Evolutionary conservation across 1,284 basidiomycete genomes (phyloP).

Genomic region (Cryptococcus amylolentus): DNA sequence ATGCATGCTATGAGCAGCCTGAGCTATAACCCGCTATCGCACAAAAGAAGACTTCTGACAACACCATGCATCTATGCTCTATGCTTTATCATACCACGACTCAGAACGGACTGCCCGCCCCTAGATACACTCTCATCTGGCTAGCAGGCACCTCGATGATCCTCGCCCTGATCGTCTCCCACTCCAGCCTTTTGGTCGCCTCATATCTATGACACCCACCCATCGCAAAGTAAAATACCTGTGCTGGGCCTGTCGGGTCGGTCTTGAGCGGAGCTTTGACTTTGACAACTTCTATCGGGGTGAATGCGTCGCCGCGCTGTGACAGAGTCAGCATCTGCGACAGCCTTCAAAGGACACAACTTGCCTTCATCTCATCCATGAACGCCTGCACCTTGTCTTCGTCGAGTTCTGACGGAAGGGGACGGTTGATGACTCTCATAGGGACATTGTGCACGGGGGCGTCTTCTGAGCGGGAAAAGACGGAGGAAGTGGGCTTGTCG

Average conservation of each 20-base stretch:
- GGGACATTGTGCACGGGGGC: slow-evolving; percentile 44
- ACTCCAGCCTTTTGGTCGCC: slow-evolving; percentile 45
- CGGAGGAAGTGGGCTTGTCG: slow-evolving; percentile 24
- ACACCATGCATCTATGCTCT: neutral
- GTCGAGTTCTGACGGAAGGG: slow-evolving; percentile 47
- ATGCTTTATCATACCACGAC: neutral
- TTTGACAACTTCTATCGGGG: slow-evolving; percentile 50
- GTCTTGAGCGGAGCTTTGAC: slow-evolving; percentile 38
- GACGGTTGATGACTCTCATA: slow-evolving; percentile 48
- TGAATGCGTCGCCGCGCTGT: slow-evolving; percentile 48
- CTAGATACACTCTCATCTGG: slow-evolving; percentile 47
- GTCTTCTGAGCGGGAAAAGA: slow-evolving; percentile 27
- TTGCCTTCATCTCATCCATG: slow-evolving; percentile 49
- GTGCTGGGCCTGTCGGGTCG: slow-evolving; percentile 25
- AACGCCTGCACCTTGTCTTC: slow-evolving; percentile 48
- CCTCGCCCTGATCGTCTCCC: slow-evolving; percentile 44
- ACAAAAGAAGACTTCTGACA: neutral
- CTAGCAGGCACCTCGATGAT: slow-evolving; percentile 49
- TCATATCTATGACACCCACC: slow-evolving; percentile 52
- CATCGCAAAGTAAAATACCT: slow-evolving; percentile 49
- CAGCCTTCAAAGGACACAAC: slow-evolving; percentile 6
- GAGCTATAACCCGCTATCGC: neutral
- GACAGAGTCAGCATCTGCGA: neutral
- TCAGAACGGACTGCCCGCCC: slow-evolving; percentile 47
- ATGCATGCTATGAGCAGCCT: neutral